Conservation (phyloP, 2,329 filamentous ascomycete species). For the Cephalotrichum gorgonifer region DNA sequence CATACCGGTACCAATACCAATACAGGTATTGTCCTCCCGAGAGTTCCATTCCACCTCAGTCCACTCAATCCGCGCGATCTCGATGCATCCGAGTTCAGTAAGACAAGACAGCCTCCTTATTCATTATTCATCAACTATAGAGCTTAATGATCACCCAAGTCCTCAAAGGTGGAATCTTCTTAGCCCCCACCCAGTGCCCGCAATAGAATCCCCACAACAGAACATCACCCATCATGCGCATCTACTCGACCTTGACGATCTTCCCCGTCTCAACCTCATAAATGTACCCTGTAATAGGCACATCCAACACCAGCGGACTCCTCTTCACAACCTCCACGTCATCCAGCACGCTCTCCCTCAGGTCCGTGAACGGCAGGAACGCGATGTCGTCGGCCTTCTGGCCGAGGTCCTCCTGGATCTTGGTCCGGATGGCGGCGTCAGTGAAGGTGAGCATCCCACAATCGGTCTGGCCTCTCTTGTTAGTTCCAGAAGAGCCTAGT, state of each 20-base stretch:
- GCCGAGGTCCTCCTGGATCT: conserved; percentile 51
- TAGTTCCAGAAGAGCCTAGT: too few relatives aligned
- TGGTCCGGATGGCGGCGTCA: conserved; percentile 41
- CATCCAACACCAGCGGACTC: conserved; percentile 48
- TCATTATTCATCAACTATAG: too few relatives aligned
- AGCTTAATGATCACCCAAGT: too few relatives aligned
- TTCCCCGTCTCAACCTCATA: conserved; percentile 70
- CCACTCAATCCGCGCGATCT: too few relatives aligned
- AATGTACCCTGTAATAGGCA: conserved; percentile 61
- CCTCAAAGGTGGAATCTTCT: too few relatives aligned
- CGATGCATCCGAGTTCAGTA: too few relatives aligned
- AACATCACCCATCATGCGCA: background rate
- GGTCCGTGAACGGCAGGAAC: conserved; percentile 55
- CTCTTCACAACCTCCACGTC: conserved; percentile 56
- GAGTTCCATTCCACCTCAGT: too few relatives aligned
- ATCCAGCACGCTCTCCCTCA: conserved; percentile 53
- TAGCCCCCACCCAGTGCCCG: background rate
- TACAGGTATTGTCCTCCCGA: too few relatives aligned
- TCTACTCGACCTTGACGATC: conserved; percentile 18
- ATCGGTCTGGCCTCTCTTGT: conserved; percentile 20
- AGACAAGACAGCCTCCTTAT: too few relatives aligned
- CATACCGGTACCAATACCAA: too few relatives aligned
- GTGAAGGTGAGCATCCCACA: conserved; percentile 57
- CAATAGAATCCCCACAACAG: background rate
- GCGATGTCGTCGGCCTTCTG: conserved; percentile 40